Evolutionary conservation across 306 rosid genomes (phyloP).

Genomic region (Quercus dentata): DNA sequence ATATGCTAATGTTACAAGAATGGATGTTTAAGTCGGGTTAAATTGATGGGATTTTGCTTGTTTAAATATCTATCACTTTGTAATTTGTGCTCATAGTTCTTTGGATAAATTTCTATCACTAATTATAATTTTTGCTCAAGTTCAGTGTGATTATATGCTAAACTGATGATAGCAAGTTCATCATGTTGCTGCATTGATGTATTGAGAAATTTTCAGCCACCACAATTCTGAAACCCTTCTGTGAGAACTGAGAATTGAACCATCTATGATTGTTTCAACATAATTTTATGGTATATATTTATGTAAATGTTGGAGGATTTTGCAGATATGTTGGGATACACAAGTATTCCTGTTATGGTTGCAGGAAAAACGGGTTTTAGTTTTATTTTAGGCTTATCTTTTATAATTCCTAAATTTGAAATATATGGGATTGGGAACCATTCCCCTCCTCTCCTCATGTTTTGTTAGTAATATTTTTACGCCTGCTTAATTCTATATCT

Average conservation of each 20-base stretch:
- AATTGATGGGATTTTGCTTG: neutral
- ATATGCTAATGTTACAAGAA: neutral
- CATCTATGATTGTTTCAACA: neutral
- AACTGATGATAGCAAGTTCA: neutral
- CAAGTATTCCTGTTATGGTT: neutral
- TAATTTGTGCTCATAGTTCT: neutral
- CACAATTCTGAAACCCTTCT: neutral
- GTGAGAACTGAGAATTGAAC: neutral
- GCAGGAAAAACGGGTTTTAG: neutral
- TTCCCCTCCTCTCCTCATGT: neutral
- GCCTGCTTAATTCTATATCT: neutral
- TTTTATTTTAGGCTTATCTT: neutral
- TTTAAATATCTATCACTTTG: neutral
- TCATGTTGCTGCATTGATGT: neutral
- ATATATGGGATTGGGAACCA: neutral
- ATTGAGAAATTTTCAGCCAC: neutral
- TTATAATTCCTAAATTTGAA: neutral
- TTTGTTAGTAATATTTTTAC: neutral
- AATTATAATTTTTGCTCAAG: neutral
- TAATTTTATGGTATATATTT: neutral
- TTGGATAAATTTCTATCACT: neutral
- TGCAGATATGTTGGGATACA: neutral
- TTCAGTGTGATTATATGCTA: neutral
- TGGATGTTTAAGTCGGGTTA: neutral
- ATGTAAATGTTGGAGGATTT: neutral